phyloP scores from a whole-genome alignment of 306 rosid species.

The Sicyos edulis region DNA sequence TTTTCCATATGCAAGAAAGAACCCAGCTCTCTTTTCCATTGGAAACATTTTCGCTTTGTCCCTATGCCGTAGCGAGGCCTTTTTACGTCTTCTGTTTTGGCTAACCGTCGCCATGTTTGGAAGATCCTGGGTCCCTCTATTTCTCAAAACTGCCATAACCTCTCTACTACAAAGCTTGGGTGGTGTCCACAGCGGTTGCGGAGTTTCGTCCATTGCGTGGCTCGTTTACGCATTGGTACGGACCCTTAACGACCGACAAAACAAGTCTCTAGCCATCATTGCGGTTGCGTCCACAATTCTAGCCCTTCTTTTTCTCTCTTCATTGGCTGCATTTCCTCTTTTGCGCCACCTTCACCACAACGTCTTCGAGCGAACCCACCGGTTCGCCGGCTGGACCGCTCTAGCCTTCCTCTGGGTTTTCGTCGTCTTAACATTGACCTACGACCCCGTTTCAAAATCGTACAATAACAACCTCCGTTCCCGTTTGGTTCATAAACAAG shows the following conservation, averaged over 20 bases:
- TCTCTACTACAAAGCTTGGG: slow-evolving; percentile 69
- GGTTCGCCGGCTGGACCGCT: slow-evolving; percentile 60
- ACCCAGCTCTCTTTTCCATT: slow-evolving; percentile 50
- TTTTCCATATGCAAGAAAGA: slow-evolving; percentile 39
- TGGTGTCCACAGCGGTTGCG: slow-evolving; percentile 73
- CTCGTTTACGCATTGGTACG: slow-evolving; percentile 43
- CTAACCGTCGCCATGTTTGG: slow-evolving; percentile 43
- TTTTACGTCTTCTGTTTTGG: slow-evolving; percentile 42
- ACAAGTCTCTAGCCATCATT: slow-evolving; percentile 39
- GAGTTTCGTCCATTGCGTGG: slow-evolving; percentile 67
- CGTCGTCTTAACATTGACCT: slow-evolving; percentile 32
- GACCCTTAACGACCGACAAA: slow-evolving; percentile 29
- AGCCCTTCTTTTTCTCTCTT: slow-evolving; percentile 46
- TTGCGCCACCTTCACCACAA: slow-evolving; percentile 69
- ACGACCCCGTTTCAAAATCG: slow-evolving; percentile 34
- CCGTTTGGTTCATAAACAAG: slow-evolving; percentile 33
- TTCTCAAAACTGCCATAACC: slow-evolving; percentile 44
- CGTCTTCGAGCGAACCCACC: slow-evolving; percentile 52
- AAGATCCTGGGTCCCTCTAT: slow-evolving; percentile 39
- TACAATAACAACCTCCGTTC: slow-evolving; percentile 22
- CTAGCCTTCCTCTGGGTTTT: slow-evolving; percentile 49
- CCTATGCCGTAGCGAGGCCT: slow-evolving; percentile 53
- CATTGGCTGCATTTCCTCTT: slow-evolving; percentile 60
- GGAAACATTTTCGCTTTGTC: slow-evolving; percentile 52
- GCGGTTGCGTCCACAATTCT: slow-evolving; percentile 43